Evolutionary conservation across 176 grass and related monocot genomes (phyloP), one percentile per base, ranked within the genome.

Genomic region (Echinochloa phyllopogon): DNA sequence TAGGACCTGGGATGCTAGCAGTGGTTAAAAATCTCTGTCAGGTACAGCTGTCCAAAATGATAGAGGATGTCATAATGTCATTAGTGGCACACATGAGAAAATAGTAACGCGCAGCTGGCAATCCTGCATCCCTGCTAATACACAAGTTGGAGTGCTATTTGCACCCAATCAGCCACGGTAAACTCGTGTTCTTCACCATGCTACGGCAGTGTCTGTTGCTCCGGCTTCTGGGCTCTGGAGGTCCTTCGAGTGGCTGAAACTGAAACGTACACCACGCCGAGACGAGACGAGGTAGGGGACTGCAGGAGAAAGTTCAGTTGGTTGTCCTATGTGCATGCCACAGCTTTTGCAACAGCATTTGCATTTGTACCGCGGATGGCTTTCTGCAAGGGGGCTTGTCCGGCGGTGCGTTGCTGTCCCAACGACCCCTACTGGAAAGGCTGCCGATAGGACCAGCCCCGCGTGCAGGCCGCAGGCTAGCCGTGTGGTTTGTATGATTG

Each of bases 21-120:
- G 65, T 42, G 27, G 79, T 86, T 82, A 58, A 66, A 27, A 65
- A 66, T 86, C 79, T 73, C 51, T 78, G 65, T 74, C 84, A 60
- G 6, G 2, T 25, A 56, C 49, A 69, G 49, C 49, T 81, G 79
- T 20, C 64, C 49, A 16, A 27, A 42, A 52, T 11, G 17, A 36
- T 15, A 14, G 42, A 39, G 27, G 61, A n/a, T 51, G 47, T 1
- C 27, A 51, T 37, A 44, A n/a, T 51, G 47, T 1, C 27, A 51
- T 37, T 37, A 37, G 10, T 6, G 10, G n/a, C 12, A 6, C 39
- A 61, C 52, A 37, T 44, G 29, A 6, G 16, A 41, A 23, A 17
- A 20, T 36, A 18, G 37, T 10, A 14, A 25, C 13, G 49, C 23
- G 25, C n/a, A 14, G 6, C 39, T 44, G 1, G 21, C 13, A 51